phyloP scores from a whole-genome alignment of 176 grass and related monocot species.

The Musa schizocarpa region DNA sequence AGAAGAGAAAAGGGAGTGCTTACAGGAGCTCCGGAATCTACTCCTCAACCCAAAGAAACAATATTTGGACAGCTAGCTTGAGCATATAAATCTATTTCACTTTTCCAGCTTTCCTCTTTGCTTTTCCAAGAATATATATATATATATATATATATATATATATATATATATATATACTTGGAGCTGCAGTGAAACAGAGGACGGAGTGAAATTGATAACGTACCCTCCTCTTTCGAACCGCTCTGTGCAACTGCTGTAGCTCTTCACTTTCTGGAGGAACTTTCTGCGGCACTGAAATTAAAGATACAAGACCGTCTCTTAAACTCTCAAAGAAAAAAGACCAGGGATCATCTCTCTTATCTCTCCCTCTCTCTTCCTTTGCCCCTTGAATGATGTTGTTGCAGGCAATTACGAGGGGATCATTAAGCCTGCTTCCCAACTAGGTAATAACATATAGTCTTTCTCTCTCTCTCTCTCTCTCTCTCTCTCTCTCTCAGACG shows the following conservation, averaged over 20 bases:
- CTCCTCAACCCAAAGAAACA: not conserved
- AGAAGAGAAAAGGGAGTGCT: conserved; percentile 23
- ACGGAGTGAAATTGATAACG: not conserved
- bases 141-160: too few species aligned
- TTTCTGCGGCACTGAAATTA: conserved; percentile 21
- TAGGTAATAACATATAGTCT: conserved; percentile 19
- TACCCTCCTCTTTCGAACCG: not conserved
- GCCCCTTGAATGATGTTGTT: conserved; percentile 5
- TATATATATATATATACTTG: too few species aligned
- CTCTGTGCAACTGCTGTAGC: not conserved
- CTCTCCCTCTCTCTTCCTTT: not conserved
- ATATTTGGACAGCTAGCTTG: not conserved
- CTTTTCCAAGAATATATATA: not conserved
- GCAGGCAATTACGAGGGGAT: conserved; percentile 35
- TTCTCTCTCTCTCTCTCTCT: not conserved
- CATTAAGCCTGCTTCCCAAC: conserved; percentile 26
- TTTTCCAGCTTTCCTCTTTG: conserved; percentile 19
- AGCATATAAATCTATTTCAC: not conserved
- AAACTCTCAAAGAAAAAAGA: not conserved
- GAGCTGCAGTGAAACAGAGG: not conserved
- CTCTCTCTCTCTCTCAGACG: not conserved
- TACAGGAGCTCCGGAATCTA: not conserved
- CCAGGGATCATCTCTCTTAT: not conserved
- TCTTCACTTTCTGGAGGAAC: conserved; percentile 16
- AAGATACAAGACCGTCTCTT: not conserved